These are phyloP conservation scores for Ustilago tritici DNA, from an alignment of 1,284 basidiomycete species.

Conservation along the genomic window DNA sequence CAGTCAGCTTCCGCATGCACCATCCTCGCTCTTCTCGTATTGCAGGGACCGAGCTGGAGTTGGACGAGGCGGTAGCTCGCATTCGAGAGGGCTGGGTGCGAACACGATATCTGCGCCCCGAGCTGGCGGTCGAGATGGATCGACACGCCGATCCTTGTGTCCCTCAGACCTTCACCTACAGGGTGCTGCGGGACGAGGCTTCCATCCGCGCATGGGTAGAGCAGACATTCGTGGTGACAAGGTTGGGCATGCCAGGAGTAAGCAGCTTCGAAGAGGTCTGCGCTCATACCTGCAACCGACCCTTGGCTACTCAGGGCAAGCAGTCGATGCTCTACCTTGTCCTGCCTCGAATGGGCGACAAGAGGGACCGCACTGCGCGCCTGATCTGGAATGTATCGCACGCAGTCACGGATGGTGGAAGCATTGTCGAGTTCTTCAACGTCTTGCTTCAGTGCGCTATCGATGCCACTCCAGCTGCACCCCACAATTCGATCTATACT, in stretches of 20 bases:
- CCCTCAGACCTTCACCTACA: constrained; percentile 27
- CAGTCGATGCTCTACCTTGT: constrained; percentile 43
- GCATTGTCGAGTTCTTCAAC: constrained; percentile 32
- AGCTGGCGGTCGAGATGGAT: constrained; percentile 38
- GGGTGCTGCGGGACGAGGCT: constrained; percentile 22
- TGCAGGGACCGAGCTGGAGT: constrained; percentile 20
- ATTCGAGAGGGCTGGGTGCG: constrained; percentile 28
- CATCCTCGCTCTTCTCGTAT: constrained; percentile 18
- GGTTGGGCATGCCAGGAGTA: constrained; percentile 20
- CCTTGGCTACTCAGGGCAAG: constrained; percentile 34
- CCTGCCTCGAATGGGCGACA: constrained; percentile 17
- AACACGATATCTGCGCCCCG: constrained; percentile 30
- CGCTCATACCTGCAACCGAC: constrained; percentile 28
- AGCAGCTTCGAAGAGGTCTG: constrained; percentile 14
- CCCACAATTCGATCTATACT: constrained; percentile 24
- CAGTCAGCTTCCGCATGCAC: constrained; percentile 14
- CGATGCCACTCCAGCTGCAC: constrained; percentile 16
- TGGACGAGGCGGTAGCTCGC: constrained; percentile 30
- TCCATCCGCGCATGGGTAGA: constrained; percentile 30
- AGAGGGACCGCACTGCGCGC: constrained; percentile 11
- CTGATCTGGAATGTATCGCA: constrained; percentile 47
- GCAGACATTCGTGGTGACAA: constrained; percentile 36
- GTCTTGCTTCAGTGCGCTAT: constrained; percentile 30
- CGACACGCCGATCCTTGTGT: constrained; percentile 12
- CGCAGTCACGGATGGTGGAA: constrained; percentile 44